Percentiles rank a stretch among this genome's conserved stretches.
Conservation (phyloP, 2,329 filamentous ascomycete genomes). For the Akanthomyces muscarius region DNA sequence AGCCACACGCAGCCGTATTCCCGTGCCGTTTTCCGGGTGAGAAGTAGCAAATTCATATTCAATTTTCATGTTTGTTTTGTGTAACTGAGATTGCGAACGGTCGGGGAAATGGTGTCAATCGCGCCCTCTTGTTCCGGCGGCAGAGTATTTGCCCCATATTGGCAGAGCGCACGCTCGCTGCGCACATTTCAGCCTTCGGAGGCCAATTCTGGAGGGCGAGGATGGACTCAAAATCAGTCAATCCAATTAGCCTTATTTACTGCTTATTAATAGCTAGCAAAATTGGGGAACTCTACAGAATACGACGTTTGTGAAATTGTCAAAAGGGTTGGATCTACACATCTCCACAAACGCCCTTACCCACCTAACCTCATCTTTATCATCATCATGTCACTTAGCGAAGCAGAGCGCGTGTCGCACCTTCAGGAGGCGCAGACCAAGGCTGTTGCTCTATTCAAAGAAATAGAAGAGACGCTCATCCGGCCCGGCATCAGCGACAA, state of each 20-base stretch:
- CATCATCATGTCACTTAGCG: not conserved
- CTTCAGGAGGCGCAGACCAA: conserved; percentile 45
- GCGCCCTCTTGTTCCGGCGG: not conserved
- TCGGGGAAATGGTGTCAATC: not conserved
- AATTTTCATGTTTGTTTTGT: not conserved
- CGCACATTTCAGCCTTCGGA: not conserved
- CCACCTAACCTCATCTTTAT: not conserved
- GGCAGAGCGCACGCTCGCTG: not conserved
- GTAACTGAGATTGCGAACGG: not conserved
- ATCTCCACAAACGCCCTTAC: not conserved
- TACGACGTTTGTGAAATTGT: not conserved
- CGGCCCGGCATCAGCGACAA: conserved; percentile 46
- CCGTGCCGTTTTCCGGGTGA: not conserved
- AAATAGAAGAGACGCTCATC: conserved; percentile 43
- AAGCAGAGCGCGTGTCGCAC: conserved; percentile 29
- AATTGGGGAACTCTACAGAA: not conserved
- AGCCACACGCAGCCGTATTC: not conserved
- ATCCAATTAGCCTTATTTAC: not conserved
- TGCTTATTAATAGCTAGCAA: not conserved
- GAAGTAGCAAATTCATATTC: too few relatives aligned
- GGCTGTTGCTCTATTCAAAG: conserved; percentile 42
- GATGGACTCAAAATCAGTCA: not conserved
- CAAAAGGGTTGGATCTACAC: not conserved
- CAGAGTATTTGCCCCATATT: not conserved
- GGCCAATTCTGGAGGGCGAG: not conserved